Conservation (phyloP, 768 basidiomycete species). For the Zangia roseola region DNA sequence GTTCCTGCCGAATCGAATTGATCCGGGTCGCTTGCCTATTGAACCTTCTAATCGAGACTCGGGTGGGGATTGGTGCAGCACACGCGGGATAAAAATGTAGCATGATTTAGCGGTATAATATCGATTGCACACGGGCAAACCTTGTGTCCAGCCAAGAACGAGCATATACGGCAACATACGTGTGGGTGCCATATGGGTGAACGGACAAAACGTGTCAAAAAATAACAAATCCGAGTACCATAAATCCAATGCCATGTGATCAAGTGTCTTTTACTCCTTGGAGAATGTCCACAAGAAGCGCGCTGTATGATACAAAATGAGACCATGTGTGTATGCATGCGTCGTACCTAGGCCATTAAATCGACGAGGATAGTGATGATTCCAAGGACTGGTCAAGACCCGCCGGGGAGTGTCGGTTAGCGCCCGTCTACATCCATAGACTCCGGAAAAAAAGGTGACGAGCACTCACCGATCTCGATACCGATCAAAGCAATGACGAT, state of each 20-base stretch:
- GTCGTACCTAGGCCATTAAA: slow-evolving; percentile 49
- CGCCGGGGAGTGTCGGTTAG: slow-evolving; percentile 2
- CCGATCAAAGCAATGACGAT: slow-evolving; percentile 90
- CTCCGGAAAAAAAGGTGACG: background rate
- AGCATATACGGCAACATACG: background rate
- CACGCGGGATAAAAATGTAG: background rate
- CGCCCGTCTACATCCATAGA: background rate
- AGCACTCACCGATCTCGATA: slow-evolving; percentile 72
- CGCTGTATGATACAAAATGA: slow-evolving; percentile 12
- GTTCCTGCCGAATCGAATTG: background rate
- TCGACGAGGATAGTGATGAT: slow-evolving; percentile 91
- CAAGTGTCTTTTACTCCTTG: slow-evolving; percentile 2
- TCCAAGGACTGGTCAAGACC: slow-evolving; percentile 60
- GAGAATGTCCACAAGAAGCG: background rate
- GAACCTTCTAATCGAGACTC: slow-evolving; percentile 5
- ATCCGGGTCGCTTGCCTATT: slow-evolving; percentile 1
- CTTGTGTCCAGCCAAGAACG: background rate
- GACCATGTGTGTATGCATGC: background rate
- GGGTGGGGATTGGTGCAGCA: background rate
- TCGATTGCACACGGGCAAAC: background rate
- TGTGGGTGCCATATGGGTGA: background rate
- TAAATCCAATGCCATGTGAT: slow-evolving; percentile 5
- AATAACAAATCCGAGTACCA: slow-evolving; percentile 7
- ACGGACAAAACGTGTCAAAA: background rate
- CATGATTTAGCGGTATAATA: slow-evolving; percentile 2